Base-by-base conservation (phyloP, 2,329 filamentous ascomycete species). In the Tympanopsis confertula region DNA sequence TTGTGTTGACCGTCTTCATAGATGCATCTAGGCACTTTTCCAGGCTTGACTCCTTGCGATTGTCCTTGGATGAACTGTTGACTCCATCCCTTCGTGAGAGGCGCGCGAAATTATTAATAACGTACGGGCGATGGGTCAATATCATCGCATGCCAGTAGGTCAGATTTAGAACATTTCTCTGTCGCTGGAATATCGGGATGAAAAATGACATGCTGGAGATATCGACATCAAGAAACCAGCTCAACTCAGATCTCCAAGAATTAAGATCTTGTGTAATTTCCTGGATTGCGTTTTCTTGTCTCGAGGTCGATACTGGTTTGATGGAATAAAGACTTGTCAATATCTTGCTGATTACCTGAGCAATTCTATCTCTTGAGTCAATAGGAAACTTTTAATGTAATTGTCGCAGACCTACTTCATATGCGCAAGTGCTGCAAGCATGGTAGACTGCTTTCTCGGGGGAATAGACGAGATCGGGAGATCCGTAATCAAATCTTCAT, bases 71-170 rank as follows among this genome's bases (percentile, higher is more conserved):
- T n/a, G 38, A 37, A 12, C 35, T 41, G 19, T 28, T 36, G 18
- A 37, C 38, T 22, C 28, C 42, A 20, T 24, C 35, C 39, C 36
- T 37, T 35, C 41, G 29, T 40, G 47, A 40, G 36, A 52, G 38
- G 3, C 47, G 43, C 15, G 52, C 42, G 39, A 62, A 57, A 35
- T 57, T 59, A 7, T 53, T 58, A 0, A 59, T 39, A 1, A 65
- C 46, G 12, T 57, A 57, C 4, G 58, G 61, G 0, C 62, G 48
- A 33, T 63, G 51, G 0, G 55, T 56, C 3, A 65, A 53, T 4
- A 65, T 60, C 12, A 57, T 50, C 2, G 62, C 56, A 37, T 65
- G 62, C 57, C 58, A 63, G 35, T 58, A 65, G 1, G 61, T 55
- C 3, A 65, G 41, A 29, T 62, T 63, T 1, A 65, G 44, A 0